Conservation (phyloP, 2,329 filamentous ascomycete genomes). For the Pseudopithomyces chartarum region DNA sequence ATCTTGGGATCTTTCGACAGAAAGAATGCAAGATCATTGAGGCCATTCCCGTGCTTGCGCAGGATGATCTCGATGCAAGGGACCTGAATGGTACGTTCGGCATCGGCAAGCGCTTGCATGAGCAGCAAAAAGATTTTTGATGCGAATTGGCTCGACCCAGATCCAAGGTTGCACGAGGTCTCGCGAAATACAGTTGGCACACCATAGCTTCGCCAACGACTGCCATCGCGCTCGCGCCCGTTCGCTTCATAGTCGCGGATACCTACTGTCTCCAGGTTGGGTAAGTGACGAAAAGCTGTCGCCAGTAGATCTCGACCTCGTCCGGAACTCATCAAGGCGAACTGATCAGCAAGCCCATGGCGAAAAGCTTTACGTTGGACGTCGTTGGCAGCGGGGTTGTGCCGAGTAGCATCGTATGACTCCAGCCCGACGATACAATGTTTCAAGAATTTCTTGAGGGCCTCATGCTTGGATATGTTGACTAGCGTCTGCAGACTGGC, state of each 20-base stretch:
- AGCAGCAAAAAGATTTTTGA: slow-evolving; percentile 24
- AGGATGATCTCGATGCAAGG: slow-evolving; percentile 57
- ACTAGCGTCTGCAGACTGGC: slow-evolving; percentile 60
- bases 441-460: slow-evolving; percentile 48
- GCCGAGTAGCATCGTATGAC: neutral
- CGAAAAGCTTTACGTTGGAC: slow-evolving; percentile 19
- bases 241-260: slow-evolving; percentile 63
- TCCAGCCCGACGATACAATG: slow-evolving; percentile 58
- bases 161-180: slow-evolving; percentile 36
- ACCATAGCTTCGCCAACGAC: slow-evolving; percentile 63
- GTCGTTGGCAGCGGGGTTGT: neutral
- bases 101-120: slow-evolving; percentile 28
- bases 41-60: slow-evolving; percentile 41
- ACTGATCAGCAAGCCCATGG: slow-evolving; percentile 27
- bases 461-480: slow-evolving; percentile 47
- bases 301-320: slow-evolving; percentile 59
- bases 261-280: slow-evolving; percentile 61
- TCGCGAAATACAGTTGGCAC: slow-evolving; percentile 45
- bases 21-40: slow-evolving; percentile 50
- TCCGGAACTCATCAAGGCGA: slow-evolving; percentile 48
- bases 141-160: slow-evolving; percentile 13
- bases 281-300: slow-evolving; percentile 61
- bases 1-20: slow-evolving; percentile 36
- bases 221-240: slow-evolving; percentile 57
- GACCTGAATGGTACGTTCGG: slow-evolving; percentile 38